These are phyloP conservation scores for Hypoxylon sp. DNA, from an alignment of 2,329 filamentous ascomycete species.

Conservation along the genomic window DNA sequence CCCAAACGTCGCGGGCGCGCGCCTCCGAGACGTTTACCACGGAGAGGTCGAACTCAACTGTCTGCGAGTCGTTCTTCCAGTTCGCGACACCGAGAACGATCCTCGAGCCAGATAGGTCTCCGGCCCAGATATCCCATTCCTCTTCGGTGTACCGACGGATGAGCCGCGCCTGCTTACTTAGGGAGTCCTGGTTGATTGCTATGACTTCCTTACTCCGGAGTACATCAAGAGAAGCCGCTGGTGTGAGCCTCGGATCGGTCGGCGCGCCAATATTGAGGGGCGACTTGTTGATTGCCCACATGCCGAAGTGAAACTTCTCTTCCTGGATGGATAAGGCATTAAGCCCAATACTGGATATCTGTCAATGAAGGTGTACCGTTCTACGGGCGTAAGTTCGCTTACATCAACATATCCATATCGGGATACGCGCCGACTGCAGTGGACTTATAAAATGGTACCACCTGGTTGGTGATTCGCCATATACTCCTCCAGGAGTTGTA, in stretches of 20 bases:
- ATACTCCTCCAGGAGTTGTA: constrained; percentile 66
- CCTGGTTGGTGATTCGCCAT: constrained; percentile 68
- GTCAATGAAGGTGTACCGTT: constrained; percentile 3
- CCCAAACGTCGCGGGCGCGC: constrained; percentile 59
- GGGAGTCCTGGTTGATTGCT: constrained; percentile 70
- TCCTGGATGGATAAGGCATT: constrained; percentile 61
- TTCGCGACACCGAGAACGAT: constrained; percentile 65
- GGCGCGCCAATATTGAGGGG: constrained; percentile 65
- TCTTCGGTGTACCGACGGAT: constrained; percentile 63
- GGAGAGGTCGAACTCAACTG: constrained; percentile 60
- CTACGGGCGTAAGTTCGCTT: constrained; percentile 34
- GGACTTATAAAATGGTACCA: constrained; percentile 62
- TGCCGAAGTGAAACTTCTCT: constrained; percentile 67
- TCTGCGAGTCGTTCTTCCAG: constrained; percentile 63
- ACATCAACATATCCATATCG: constrained; percentile 68
- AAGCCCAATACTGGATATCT: constrained; percentile 61
- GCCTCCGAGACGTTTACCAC: constrained; percentile 60
- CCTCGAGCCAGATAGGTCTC: constrained; percentile 61
- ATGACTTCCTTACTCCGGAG: constrained; percentile 69
- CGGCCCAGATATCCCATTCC: constrained; percentile 67
- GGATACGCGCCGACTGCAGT: constrained; percentile 64
- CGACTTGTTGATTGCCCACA: constrained; percentile 68
- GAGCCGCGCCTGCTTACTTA: constrained; percentile 67
- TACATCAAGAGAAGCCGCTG: constrained; percentile 59
- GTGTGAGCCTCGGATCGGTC: constrained; percentile 58